phyloP scores from a whole-genome alignment of 2,329 filamentous ascomycete species.

The Sporothrix brunneoviolacea region DNA sequence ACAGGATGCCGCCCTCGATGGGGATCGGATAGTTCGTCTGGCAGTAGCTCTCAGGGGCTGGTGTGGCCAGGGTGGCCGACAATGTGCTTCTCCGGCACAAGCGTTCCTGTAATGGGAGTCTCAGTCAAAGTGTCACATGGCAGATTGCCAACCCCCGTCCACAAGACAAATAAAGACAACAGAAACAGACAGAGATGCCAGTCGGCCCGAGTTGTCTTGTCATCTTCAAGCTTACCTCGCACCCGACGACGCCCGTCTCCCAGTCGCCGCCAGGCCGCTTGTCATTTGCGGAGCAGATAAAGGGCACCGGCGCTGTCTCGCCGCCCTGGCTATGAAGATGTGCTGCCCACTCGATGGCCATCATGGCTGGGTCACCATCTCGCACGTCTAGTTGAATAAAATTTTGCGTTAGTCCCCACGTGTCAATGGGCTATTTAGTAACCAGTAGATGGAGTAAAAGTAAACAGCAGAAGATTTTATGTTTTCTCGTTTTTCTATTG shows the following conservation, averaged over 20 bases:
- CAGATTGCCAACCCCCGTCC: too few species aligned
- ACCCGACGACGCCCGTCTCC: constrained; percentile 56
- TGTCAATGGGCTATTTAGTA: too few species aligned
- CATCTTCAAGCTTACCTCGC: constrained; percentile 34
- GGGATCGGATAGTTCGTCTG: constrained; percentile 64
- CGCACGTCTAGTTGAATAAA: constrained; percentile 46
- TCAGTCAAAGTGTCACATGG: too few species aligned
- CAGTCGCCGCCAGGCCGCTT: constrained; percentile 73
- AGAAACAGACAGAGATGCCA: not conserved
- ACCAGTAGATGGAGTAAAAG: too few species aligned
- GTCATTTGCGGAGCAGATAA: constrained; percentile 70
- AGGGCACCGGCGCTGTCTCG: constrained; percentile 46
- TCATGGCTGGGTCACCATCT: constrained; percentile 52
- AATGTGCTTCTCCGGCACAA: constrained; percentile 69
- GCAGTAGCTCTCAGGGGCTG: constrained; percentile 42
- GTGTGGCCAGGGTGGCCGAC: constrained; percentile 58
- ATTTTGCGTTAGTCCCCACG: too few species aligned
- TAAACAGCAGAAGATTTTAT: too few species aligned
- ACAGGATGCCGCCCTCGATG: constrained; percentile 62
- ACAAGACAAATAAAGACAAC: not conserved
- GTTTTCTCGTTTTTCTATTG: not conserved
- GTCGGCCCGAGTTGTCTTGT: too few species aligned
- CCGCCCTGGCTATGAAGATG: constrained; percentile 31
- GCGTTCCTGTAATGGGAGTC: constrained; percentile 44
- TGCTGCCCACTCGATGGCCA: constrained; percentile 50